Base-by-base conservation (phyloP, 305 asterid genomes). In the Fraxinus ornus region DNA sequence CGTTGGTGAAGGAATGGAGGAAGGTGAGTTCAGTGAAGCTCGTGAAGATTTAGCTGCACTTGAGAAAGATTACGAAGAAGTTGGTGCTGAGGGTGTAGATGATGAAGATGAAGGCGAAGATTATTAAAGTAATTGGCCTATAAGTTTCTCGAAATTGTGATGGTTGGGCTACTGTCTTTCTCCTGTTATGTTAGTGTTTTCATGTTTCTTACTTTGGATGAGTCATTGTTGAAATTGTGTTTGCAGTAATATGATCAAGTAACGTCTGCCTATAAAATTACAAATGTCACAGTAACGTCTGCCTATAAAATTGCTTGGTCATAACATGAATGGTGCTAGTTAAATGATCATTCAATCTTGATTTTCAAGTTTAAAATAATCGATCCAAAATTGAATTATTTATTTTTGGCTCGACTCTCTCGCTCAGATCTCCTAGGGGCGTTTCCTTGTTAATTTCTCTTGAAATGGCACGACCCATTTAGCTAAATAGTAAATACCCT, bases 1-100 rank as follows among this genome's bases (percentile, higher is more conserved):
- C 12, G 94, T 91, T 1, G 94, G 94, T 17, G 94, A 91, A 80
- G 94, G 94, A 55, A 89, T 89, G 92, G 92, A 89, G 86, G 92
- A 89, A 84, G 92, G 62, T 17, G 62, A 52, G 62, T 52, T 52
- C 62, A 52, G 62, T 52, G 62, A 52, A 52, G 62, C 62, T 52
- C 62, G 62, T 52, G 62, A 52, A 52, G 62, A 52, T 52, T 52
- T 52, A 52, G 62, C 62, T 17, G 62, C 62, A 17, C 62, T 52
- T 4, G 62, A 52, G 62, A 52, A 52, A 52, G 62, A 52, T 52
- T 52, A 87, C 33, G 92, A 89, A 83, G 92, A 89, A 84, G 92
- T 89, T 22, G 92, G 92, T 8, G 89, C 90, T 2, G 92, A 89
- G 64, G 92, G 90, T 62, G 92, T 87, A 24, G 92, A 89, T 30